Evolutionary conservation across 768 basidiomycete species (phyloP).

Genomic region (Psilocybe cubensis): DNA sequence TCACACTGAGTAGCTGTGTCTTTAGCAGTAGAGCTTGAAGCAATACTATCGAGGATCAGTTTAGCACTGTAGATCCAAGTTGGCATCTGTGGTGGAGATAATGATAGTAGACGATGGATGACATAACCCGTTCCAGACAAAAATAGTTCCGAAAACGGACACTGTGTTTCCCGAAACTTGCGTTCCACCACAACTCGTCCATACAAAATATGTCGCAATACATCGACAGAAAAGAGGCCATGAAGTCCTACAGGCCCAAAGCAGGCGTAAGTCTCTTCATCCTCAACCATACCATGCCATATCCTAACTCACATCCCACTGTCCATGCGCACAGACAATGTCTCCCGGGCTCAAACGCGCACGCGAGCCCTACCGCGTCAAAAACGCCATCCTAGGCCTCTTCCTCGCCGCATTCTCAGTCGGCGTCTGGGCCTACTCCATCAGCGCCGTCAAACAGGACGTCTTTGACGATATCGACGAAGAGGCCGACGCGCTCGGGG

Average conservation of each 20-base stretch:
- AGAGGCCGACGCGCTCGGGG: conserved; percentile 63
- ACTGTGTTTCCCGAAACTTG: neutral
- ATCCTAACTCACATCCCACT: neutral
- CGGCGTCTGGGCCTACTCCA: conserved; percentile 91
- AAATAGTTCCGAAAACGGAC: too few relatives aligned
- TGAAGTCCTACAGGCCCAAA: conserved; percentile 54
- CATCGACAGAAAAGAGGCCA: conserved; percentile 45
- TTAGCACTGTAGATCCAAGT: too few relatives aligned
- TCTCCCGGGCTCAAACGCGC: conserved; percentile 89
- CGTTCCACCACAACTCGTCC: neutral
- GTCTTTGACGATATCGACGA: conserved; percentile 88
- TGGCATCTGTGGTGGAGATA: too few relatives aligned
- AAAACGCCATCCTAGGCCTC: conserved; percentile 81
- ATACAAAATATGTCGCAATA: conserved; percentile 35
- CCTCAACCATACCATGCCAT: neutral
- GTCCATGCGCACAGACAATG: conserved; percentile 67
- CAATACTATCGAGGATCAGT: too few relatives aligned
- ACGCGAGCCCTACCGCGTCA: conserved; percentile 77
- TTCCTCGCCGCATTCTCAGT: conserved; percentile 73
- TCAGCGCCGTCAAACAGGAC: conserved; percentile 93
- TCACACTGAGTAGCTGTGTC: too few relatives aligned
- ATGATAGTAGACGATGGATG: neutral
- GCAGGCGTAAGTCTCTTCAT: conserved; percentile 43
- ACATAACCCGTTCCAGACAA: neutral
- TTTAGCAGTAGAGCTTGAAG: too few relatives aligned